These are phyloP conservation scores for Coniella lustricola DNA, from an alignment of 2,329 filamentous ascomycete genomes.

Conservation along the genomic window DNA sequence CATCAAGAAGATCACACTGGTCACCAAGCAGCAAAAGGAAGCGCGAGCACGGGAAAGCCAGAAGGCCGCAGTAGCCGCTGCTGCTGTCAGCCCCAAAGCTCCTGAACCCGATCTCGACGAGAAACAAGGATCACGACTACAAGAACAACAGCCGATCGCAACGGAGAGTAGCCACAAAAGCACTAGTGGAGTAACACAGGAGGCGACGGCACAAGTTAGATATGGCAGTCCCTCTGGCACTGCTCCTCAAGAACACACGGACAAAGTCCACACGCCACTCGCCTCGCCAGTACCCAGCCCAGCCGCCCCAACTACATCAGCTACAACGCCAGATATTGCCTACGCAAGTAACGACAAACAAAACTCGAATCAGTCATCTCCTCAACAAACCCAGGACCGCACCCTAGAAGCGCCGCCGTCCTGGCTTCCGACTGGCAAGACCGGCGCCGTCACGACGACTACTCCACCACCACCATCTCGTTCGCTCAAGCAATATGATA, in stretches of 20 bases:
- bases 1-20: slow-evolving; percentile 56
- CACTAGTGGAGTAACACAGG: too few relatives aligned
- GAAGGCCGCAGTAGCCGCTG: slow-evolving; percentile 42
- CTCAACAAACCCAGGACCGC: too few relatives aligned
- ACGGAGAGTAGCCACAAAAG: too few relatives aligned
- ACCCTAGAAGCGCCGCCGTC: slow-evolving; percentile 35
- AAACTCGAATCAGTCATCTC: too few relatives aligned
- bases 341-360: too few relatives aligned
- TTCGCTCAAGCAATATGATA: too few relatives aligned
- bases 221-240: background rate
- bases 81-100: slow-evolving; percentile 17
- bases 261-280: background rate
- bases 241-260: background rate
- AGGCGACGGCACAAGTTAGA: background rate
- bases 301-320: slow-evolving; percentile 4
- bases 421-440: slow-evolving; percentile 45
- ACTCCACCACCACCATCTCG: too few relatives aligned
- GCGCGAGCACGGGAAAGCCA: slow-evolving; percentile 39
- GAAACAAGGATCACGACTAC: too few relatives aligned
- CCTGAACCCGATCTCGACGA: too few relatives aligned
- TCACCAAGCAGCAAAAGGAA: slow-evolving; percentile 52
- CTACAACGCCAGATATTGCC: too few relatives aligned
- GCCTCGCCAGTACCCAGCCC: slow-evolving; percentile 7
- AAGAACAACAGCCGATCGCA: too few relatives aligned
- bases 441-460: slow-evolving; percentile 18